phyloP scores from a whole-genome alignment of 495 filamentous ascomycete species.

The Penicillium longicatenatum region DNA sequence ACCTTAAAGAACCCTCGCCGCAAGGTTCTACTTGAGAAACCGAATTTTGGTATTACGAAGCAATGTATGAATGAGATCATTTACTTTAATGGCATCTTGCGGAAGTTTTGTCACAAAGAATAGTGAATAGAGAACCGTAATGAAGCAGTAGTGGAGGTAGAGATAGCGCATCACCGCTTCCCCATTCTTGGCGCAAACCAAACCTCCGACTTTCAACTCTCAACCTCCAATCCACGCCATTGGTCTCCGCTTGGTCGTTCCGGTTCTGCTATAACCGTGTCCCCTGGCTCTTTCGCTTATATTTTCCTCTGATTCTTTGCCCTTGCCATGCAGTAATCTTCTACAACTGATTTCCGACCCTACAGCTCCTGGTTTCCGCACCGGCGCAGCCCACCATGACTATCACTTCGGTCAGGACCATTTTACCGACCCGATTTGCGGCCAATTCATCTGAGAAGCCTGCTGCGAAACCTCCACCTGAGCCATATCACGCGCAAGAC shows the following conservation, averaged over 20 bases:
- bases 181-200: conserved; percentile 20
- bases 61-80: conserved; percentile 12
- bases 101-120: too few relatives aligned
- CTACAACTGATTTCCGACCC: conserved; percentile 19
- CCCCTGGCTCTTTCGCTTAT: background rate
- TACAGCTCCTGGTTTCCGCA: conserved; percentile 34
- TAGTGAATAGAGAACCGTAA: background rate
- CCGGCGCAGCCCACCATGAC: conserved; percentile 45
- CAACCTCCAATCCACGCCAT: background rate
- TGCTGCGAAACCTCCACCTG: conserved; percentile 50
- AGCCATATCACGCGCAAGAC: conserved; percentile 62
- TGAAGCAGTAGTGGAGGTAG: background rate
- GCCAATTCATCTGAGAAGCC: conserved; percentile 37
- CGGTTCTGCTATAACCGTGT: background rate
- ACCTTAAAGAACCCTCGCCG: conserved; percentile 73
- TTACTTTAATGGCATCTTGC: conserved; percentile 4
- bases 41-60: conserved; percentile 7
- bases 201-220: conserved; percentile 6
- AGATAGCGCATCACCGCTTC: conserved; percentile 12
- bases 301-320: background rate
- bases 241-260: conserved; percentile 6
- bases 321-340: conserved; percentile 37
- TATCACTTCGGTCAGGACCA: conserved; percentile 47
- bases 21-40: conserved; percentile 16
- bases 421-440: conserved; percentile 37